Base-by-base conservation (phyloP, 106 monocot genomes). In the Apostasia shenzhenica region DNA sequence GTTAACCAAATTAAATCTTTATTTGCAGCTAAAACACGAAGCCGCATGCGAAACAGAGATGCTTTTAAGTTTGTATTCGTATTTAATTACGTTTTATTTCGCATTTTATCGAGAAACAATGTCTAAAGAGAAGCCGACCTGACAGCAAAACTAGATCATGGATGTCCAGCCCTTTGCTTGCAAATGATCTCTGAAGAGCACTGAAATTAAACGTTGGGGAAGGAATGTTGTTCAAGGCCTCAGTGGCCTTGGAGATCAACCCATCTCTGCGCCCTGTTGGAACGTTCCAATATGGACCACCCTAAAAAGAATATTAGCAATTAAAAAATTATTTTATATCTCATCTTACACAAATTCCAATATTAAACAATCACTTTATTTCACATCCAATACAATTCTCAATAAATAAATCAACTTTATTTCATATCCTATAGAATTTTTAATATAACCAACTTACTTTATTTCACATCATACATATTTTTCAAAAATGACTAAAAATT, bases 181-280 rank as follows among this genome's bases (percentile, higher is more conserved):
- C 67, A 67, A 83, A 83, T 41, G 78, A 79, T 11, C 2, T 46
- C 6, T 61, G 52, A 6, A 83, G 79, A 59, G 48, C 7, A 57
- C 53, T 72, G 26, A 83, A 75, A 57, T 83, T 83, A n/a, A 57
- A 83, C 9, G 75, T 75, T 1, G 75, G 83, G 3, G 72, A 12
- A 41, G 83, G 83, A 44, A 79, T 75, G 67, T 83, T 63, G 10
- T 13, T 48, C 67, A 67, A 48, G 54, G 75, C 78, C 47, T 83
- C 83, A 0, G 72, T 11, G 3, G 66, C 12, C 53, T 66, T 76
- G 8, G 84, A 79, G 55, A 80, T 80, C 65, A 70, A 43, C 0
- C 83, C 83, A 47, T 83, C 83, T 43, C 83, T 78, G 2, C 83
- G 70, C 38, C 83, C 83, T 0, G 83, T 83, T 38, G 76, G 80